Conservation (phyloP, 169 alveolate genomes). For the Cryptosporidium ubiquitum region DNA sequence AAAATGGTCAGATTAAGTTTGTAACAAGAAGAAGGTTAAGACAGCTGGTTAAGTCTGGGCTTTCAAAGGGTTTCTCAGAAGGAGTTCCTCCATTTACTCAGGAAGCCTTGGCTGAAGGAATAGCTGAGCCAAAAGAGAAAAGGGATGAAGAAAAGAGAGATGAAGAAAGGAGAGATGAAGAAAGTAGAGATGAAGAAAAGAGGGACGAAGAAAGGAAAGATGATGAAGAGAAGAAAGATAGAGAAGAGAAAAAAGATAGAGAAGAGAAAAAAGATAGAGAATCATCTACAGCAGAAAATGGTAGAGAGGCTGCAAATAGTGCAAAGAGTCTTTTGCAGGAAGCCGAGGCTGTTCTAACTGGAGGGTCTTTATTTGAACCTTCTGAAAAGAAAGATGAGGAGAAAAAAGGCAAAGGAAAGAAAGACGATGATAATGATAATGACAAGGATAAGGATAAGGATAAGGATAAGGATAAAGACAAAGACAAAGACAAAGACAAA, state of each 20-base stretch:
- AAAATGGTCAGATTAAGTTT: slow-evolving; percentile 42
- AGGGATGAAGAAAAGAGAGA: not conserved
- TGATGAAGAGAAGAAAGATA: not conserved
- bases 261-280: not conserved
- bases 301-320: slow-evolving; percentile 30
- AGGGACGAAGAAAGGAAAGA: not conserved
- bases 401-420: slow-evolving; percentile 7
- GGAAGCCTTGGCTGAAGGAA: not conserved
- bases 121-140: not conserved
- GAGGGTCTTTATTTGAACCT: slow-evolving; percentile 55
- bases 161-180: not conserved
- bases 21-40: slow-evolving; percentile 65
- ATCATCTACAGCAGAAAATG: slow-evolving; percentile 1
- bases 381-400: slow-evolving; percentile 38
- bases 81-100: not conserved
- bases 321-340: slow-evolving; percentile 42
- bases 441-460: not conserved
- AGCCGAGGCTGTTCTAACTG: slow-evolving; percentile 63
- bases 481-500: not conserved
- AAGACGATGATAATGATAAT: not conserved
- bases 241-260: not conserved
- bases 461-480: not conserved
- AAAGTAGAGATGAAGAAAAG: not conserved
- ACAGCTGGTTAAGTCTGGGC: slow-evolving; percentile 64
- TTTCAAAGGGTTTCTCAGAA: slow-evolving; percentile 37